Percentiles rank a stretch among this genome's conserved stretches.
These are phyloP conservation scores for Lojkania enalia DNA, from an alignment of 2,329 filamentous ascomycete species.

Conservation along the genomic window DNA sequence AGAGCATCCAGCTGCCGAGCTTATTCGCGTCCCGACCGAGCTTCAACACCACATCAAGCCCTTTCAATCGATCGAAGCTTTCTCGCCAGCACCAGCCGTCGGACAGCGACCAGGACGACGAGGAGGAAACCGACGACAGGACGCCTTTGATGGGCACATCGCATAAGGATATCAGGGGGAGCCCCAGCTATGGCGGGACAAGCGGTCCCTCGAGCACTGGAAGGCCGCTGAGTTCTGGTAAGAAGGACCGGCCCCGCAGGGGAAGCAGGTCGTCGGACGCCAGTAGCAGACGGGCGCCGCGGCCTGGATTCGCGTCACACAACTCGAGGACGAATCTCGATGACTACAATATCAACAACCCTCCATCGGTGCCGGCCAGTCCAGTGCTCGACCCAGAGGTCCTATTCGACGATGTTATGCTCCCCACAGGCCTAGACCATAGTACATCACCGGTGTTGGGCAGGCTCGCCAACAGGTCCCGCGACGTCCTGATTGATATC, in stretches of 20 bases:
- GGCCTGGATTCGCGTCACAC: slow-evolving; percentile 32
- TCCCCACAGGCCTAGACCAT: slow-evolving; percentile 63
- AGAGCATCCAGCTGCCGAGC: slow-evolving; percentile 47
- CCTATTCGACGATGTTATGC: slow-evolving; percentile 66
- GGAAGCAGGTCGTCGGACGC: slow-evolving; percentile 39
- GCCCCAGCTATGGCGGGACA: slow-evolving; percentile 38
- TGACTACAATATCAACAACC: slow-evolving; percentile 67
- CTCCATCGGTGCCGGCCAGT: slow-evolving; percentile 63
- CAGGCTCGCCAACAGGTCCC: slow-evolving; percentile 26
- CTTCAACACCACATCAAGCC: slow-evolving; percentile 20
- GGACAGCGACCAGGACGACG: slow-evolving; percentile 54
- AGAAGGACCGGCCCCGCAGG: slow-evolving; percentile 30
- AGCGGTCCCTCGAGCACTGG: slow-evolving; percentile 31
- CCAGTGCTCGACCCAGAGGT: slow-evolving; percentile 58
- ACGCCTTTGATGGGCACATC: slow-evolving; percentile 57
- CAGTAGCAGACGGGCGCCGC: too few relatives aligned
- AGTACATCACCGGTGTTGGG: slow-evolving; percentile 22
- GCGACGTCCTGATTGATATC: slow-evolving; percentile 57
- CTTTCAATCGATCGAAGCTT: slow-evolving; percentile 31
- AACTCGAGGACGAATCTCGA: slow-evolving; percentile 36
- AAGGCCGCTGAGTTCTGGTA: slow-evolving; percentile 33
- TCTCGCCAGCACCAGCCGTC: slow-evolving; percentile 29
- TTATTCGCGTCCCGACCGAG: slow-evolving; percentile 33
- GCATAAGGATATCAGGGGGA: slow-evolving; percentile 40
- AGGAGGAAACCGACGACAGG: slow-evolving; percentile 53